A percentile compares a stretch with the other conserved stretches of the same genome.
phyloP scores from a whole-genome alignment of 352 stramenopile genomes.

The Phytophthora vignae region DNA sequence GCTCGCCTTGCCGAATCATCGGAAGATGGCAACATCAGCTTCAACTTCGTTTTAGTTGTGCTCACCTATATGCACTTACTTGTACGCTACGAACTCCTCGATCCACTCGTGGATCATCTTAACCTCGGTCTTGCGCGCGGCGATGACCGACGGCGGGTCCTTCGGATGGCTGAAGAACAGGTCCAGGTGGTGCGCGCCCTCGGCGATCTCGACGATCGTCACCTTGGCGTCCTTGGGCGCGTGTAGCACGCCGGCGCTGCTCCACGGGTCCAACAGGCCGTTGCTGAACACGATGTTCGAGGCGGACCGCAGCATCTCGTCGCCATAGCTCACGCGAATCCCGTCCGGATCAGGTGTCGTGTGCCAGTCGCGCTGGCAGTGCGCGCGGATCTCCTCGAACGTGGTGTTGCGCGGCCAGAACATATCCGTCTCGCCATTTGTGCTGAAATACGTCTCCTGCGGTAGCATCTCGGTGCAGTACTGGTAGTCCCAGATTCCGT shows the following conservation, averaged over 20 bases:
- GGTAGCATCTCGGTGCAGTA: constrained; percentile 94
- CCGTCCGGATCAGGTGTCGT: constrained; percentile 76
- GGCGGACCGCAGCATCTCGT: constrained; percentile 55
- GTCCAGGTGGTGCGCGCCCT: constrained; percentile 92
- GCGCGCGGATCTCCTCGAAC: constrained; percentile 55
- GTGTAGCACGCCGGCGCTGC: constrained; percentile 83
- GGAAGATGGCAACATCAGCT: constrained; percentile 24
- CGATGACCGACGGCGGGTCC: constrained; percentile 83
- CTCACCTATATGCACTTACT: constrained; percentile 30
- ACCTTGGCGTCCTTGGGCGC: constrained; percentile 62
- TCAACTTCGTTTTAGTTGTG: constrained; percentile 11
- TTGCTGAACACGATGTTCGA: constrained; percentile 98
- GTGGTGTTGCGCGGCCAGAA: constrained; percentile 88
- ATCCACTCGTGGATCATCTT: constrained; percentile 89
- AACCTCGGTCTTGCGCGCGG: constrained; percentile 79
- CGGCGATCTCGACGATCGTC: constrained; percentile 72
- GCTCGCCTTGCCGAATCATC: neutral
- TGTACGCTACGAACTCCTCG: constrained; percentile 62
- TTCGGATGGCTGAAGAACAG: constrained; percentile 92
- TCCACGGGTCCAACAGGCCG: constrained; percentile 94
- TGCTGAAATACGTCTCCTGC: constrained; percentile 89
- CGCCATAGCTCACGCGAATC: constrained; percentile 83
- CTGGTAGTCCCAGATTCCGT: constrained; percentile 93
- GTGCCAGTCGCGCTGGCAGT: constrained; percentile 77
- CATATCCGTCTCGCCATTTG: constrained; percentile 93